Evolutionary conservation across 257 asterid species (phyloP), one percentile per base, ranked within the genome.

Genomic region (Schizonepeta tenuifolia): DNA sequence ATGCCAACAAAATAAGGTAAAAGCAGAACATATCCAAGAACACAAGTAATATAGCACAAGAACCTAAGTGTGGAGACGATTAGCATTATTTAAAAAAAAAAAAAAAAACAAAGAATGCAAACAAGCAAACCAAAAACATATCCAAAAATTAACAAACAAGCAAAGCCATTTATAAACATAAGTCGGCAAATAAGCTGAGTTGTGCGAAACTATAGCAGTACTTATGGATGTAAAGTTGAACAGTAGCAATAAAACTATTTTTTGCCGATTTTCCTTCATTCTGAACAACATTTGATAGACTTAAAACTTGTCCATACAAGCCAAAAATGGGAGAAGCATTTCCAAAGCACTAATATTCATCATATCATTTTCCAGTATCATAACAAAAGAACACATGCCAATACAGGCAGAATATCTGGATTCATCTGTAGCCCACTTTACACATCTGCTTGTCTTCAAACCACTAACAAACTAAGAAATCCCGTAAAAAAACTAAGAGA

Each of bases 401-500:
- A 28, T 41, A 53, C 44, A 72, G 54, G 55, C 49, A 68, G 28
- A 50, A 59, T 69, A 53, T 41, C 21, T 53, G 5, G 36, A 8
- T 11, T 46, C 31, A 20, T 53, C 24, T 53, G 50, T 46, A 14
- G 35, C 68, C 57, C 50, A 75, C 57, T 53, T 72, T n/a, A 50
- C 11, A 57, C 22, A 36, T 13, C 40, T 70, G 71, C 51, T 64
- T 41, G 28, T 7, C 21, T 62, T 55, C 71, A 76, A 66, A 66
- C 68, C 67, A 36, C 51, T 24, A 59, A 58, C 26, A 40, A 61
- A 31, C 54, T 69, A 55, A 46, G 64, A 47, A 67, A 38, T 60
- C 36, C 36, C 36, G 7, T 31, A 31, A 31, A 59, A 26, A 35
- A 40, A 31, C 54, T 69, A 55, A 46, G 64, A 47, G 70, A 38